Base-by-base conservation (phyloP, 2,329 filamentous ascomycete species). In the Pseudogymnoascus sp. region DNA sequence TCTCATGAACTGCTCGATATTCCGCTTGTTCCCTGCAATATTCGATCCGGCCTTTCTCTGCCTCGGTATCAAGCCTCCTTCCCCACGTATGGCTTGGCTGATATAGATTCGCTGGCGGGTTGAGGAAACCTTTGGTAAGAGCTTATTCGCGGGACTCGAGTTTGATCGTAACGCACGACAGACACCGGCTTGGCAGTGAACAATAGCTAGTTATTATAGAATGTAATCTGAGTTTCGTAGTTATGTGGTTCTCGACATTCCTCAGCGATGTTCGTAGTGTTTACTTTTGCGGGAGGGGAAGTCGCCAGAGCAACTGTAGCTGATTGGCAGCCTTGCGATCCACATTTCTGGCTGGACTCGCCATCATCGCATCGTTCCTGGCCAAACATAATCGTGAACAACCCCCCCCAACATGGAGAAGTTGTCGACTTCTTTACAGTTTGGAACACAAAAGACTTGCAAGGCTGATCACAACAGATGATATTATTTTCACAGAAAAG, bases 281-380 rank as follows among this genome's bases (percentile, higher is more conserved):
- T 56, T 56, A 56, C 49, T 56, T 56, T 56, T 34, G 49, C 49
- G 49, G 49, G 28, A 56, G 49, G 49, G 49, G 49, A 56, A 56
- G 49, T 56, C 49, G 49, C 49, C 49, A 34, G 49, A 56, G 49
- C 49, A 56, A 56, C 49, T 34, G 28, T 56, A 56, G 28, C 49
- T 56, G 28, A 56, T 56, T 56, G 49, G 49, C 28, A 56, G 49
- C 49, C 49, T 56, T 28, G 49, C 49, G 49, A 56, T 56, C 49
- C 49, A 56, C 49, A 56, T 56, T 56, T 56, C n/a, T 36, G 28
- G 49, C 49, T 56, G 49, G 49, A 21, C 49, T 34, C 2, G 28
- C 28, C 49, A 16, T 56, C 49, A 56, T 56, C 49, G 28, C 28
- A 56, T 56, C 28, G 49, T 56, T 12, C 14, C 46, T 31, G n/a